phyloP scores from a whole-genome alignment of 2,329 filamentous ascomycete genomes.

The Venturia nashicola region DNA sequence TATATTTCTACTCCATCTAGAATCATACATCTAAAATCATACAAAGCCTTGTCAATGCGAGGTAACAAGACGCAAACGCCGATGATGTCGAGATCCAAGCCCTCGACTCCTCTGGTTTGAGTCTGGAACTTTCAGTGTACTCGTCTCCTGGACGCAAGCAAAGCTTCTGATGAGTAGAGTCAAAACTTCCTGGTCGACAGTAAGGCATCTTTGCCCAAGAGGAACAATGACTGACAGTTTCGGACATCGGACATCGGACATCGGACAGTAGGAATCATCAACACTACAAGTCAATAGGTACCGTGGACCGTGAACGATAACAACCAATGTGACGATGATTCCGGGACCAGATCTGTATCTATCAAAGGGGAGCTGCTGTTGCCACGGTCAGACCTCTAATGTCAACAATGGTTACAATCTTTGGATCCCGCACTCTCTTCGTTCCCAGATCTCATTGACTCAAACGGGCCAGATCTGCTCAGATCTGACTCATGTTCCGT shows the following conservation, averaged over 20 bases:
- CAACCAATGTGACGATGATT: background rate
- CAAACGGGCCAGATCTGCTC: background rate
- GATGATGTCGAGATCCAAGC: background rate
- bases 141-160: too few species aligned
- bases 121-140: too few species aligned
- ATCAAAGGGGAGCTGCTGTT: background rate
- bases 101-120: background rate
- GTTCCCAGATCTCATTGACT: background rate
- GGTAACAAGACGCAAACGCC: background rate
- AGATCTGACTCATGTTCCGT: background rate
- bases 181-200: background rate
- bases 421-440: background rate
- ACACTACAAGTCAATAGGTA: background rate
- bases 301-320: background rate
- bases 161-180: background rate
- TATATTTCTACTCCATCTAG: too few species aligned
- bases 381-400: background rate
- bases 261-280: background rate
- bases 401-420: background rate
- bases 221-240: background rate
- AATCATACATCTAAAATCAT: too few species aligned
- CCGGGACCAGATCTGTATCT: background rate
- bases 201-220: background rate
- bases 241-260: too few species aligned
- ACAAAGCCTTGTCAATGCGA: too few species aligned